phyloP scores from a whole-genome alignment of 768 basidiomycete genomes.

The Punctularia strigosozonata region DNA sequence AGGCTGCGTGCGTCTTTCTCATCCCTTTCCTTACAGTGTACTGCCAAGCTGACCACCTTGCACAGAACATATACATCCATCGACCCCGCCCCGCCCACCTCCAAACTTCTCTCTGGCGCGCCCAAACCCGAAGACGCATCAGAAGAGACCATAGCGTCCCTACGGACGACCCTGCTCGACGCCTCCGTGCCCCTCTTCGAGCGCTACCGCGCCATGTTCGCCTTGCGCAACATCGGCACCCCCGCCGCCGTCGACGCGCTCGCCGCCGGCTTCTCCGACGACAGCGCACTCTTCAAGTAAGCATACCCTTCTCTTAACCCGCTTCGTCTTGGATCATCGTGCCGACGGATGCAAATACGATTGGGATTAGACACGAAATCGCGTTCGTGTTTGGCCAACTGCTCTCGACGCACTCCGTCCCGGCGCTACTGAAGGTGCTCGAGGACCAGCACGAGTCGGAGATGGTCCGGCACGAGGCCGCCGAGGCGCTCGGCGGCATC shows the following conservation, averaged over 20 bases:
- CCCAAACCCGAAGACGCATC: slow-evolving; percentile 41
- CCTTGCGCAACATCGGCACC: slow-evolving; percentile 86
- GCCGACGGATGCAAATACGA: neutral
- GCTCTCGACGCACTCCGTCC: slow-evolving; percentile 78
- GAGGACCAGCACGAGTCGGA: slow-evolving; percentile 64
- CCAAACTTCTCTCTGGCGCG: slow-evolving; percentile 43
- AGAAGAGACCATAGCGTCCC: slow-evolving; percentile 32
- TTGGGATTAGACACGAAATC: slow-evolving; percentile 72
- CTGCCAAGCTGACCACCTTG: too few relatives aligned
- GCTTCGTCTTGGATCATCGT: neutral
- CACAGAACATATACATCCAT: slow-evolving; percentile 67
- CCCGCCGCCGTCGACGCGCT: slow-evolving; percentile 81
- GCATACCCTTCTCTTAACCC: slow-evolving; percentile 12
- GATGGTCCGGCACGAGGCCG: slow-evolving; percentile 98
- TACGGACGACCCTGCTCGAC: slow-evolving; percentile 58
- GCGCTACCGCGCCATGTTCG: slow-evolving; percentile 97
- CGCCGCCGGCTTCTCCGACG: slow-evolving; percentile 81
- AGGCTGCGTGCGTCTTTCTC: slow-evolving; percentile 7
- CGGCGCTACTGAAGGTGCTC: slow-evolving; percentile 72
- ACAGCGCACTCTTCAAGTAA: slow-evolving; percentile 88
- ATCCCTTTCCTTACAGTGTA: slow-evolving; percentile 1
- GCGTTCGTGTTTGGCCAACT: slow-evolving; percentile 98
- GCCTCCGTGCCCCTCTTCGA: slow-evolving; percentile 66
- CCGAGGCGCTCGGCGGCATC: slow-evolving; percentile 97
- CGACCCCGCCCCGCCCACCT: slow-evolving; percentile 81